Conservation (phyloP, 108 stramenopile genomes). For the Discostella pseudostelligera region DNA sequence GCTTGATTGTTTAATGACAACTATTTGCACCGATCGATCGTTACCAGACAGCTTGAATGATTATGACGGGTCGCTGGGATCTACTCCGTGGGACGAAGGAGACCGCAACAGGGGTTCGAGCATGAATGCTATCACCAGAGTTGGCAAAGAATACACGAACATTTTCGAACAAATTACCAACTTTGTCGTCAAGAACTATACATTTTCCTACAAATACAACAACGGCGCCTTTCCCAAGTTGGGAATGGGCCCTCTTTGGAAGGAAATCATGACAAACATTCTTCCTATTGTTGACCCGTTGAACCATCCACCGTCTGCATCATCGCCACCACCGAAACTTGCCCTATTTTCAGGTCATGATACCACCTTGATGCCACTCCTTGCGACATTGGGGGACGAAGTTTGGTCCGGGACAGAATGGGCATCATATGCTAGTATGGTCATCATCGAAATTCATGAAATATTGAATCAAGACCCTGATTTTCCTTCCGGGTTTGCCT, state of each 20-base stretch:
- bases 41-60: slow-evolving; percentile 70
- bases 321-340: slow-evolving; percentile 42
- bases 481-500: slow-evolving; percentile 53
- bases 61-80: slow-evolving; percentile 46
- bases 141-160: slow-evolving; percentile 21
- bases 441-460: slow-evolving; percentile 69
- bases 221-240: slow-evolving; percentile 66
- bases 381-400: slow-evolving; percentile 65
- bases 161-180: slow-evolving; percentile 47
- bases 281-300: slow-evolving; percentile 39
- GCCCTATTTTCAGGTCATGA: slow-evolving; percentile 83
- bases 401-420: slow-evolving; percentile 71
- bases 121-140: slow-evolving; percentile 1
- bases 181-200: slow-evolving; percentile 33
- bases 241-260: slow-evolving; percentile 35
- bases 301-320: slow-evolving; percentile 9
- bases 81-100: slow-evolving; percentile 16
- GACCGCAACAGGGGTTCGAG: not conserved
- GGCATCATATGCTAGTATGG: slow-evolving; percentile 81
- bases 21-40: slow-evolving; percentile 77
- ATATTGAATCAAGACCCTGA: slow-evolving; percentile 19
- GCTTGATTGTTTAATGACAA: slow-evolving; percentile 88
- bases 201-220: slow-evolving; percentile 48
- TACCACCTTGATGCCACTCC: slow-evolving; percentile 80
- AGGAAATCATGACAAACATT: slow-evolving; percentile 48